Conservation (phyloP, 768 basidiomycete species). For the Vishniacozyma victoriae region DNA sequence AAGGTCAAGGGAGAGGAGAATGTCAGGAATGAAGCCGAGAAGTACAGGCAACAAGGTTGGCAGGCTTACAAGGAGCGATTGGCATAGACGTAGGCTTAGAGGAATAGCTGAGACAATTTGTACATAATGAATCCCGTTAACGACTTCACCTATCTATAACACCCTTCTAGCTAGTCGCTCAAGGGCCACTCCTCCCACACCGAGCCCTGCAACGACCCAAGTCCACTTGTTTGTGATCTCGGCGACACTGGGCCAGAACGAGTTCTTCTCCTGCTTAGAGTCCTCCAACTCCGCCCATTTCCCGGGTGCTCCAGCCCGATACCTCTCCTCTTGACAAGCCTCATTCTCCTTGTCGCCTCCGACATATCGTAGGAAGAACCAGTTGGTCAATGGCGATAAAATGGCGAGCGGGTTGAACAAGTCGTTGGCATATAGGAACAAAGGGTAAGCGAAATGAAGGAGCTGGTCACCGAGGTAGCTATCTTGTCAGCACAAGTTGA, state of each 20-base stretch:
- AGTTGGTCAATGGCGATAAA: slow-evolving; percentile 28
- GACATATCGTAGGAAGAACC: slow-evolving; percentile 24
- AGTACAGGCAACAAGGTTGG: slow-evolving; percentile 85
- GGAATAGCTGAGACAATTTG: too few relatives aligned
- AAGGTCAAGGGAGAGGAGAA: slow-evolving; percentile 53
- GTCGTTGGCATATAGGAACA: slow-evolving; percentile 21
- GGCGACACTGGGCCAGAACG: slow-evolving; percentile 27
- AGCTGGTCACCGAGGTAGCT: slow-evolving; percentile 33
- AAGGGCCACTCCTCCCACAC: slow-evolving; percentile 8
- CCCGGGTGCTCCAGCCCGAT: slow-evolving; percentile 8
- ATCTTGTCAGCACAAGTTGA: neutral
- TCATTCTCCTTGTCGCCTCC: slow-evolving; percentile 35
- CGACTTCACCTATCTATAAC: too few relatives aligned
- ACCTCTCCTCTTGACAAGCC: slow-evolving; percentile 18
- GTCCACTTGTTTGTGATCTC: slow-evolving; percentile 23
- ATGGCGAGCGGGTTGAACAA: slow-evolving; percentile 34
- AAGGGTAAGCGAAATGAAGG: slow-evolving; percentile 22
- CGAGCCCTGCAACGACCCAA: slow-evolving; percentile 12
- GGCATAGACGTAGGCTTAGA: too few relatives aligned
- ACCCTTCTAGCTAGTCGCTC: slow-evolving; percentile 9
- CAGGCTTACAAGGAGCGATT: slow-evolving; percentile 68
- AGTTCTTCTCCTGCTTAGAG: slow-evolving; percentile 26
- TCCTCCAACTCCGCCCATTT: slow-evolving; percentile 17
- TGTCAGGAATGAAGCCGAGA: slow-evolving; percentile 61
- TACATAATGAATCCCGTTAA: too few relatives aligned